Conservation (phyloP, 1,284 basidiomycete genomes). For the Boletus hoseneyae region DNA sequence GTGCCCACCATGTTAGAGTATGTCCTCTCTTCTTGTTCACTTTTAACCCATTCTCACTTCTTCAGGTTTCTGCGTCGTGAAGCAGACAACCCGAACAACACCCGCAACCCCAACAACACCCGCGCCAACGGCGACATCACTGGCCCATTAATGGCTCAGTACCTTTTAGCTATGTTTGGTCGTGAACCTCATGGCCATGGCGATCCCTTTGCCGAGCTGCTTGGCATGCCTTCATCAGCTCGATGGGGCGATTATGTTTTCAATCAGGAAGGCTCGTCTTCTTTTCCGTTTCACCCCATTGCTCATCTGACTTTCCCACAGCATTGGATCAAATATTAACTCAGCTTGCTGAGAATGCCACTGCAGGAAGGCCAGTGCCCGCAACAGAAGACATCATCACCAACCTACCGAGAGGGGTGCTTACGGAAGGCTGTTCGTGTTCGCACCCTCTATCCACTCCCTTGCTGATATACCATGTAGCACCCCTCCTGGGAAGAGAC, state of each 20-base stretch:
- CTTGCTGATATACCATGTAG: slow-evolving; percentile 33
- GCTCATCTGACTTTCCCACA: slow-evolving; percentile 29
- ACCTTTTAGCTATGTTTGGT: slow-evolving; percentile 61
- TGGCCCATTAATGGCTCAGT: slow-evolving; percentile 66
- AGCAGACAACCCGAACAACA: slow-evolving; percentile 18
- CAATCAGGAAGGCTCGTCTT: slow-evolving; percentile 67
- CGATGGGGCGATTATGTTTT: slow-evolving; percentile 81
- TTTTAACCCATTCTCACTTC: background rate
- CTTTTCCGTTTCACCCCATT: background rate
- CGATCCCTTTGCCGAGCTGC: slow-evolving; percentile 42
- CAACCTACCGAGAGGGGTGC: slow-evolving; percentile 58
- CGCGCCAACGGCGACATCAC: slow-evolving; percentile 42
- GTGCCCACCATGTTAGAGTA: slow-evolving; percentile 51
- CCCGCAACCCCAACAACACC: slow-evolving; percentile 16
- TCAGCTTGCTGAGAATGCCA: slow-evolving; percentile 72
- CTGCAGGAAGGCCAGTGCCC: slow-evolving; percentile 63
- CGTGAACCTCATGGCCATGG: slow-evolving; percentile 33
- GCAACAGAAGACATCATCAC: slow-evolving; percentile 69
- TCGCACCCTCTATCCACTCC: background rate
- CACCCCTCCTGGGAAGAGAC: slow-evolving; percentile 57
- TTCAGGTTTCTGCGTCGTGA: slow-evolving; percentile 38
- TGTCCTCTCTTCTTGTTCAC: slow-evolving; percentile 16
- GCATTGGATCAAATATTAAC: slow-evolving; percentile 76
- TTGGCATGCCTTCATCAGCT: slow-evolving; percentile 33
- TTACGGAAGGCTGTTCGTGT: slow-evolving; percentile 58